Evolutionary conservation across 108 stramenopile genomes (phyloP), one percentile per base, ranked within the genome.

Genomic region (Cylindrotheca fusiformis): DNA sequence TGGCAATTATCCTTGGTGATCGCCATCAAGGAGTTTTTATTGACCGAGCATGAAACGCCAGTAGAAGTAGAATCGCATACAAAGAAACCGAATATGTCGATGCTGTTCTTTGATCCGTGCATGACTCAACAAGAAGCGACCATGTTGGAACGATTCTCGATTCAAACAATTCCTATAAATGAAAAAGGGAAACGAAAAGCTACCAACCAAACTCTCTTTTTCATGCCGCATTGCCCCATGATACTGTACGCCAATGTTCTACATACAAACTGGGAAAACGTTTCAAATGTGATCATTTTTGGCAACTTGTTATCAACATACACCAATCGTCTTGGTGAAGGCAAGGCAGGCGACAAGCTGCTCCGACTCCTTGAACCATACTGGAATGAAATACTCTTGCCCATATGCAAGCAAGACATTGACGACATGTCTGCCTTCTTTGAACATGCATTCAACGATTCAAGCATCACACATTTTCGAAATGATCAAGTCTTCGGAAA

Each of bases 191-290:
- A 28, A 24, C 78, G 74, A 18, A n/a, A 25, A 24, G 48, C 53
- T 12, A 12, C 48, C 2, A 33, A 55, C 23, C 32, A 25, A 1
- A 70, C 72, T 2, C 49, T 81, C 21, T 81, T 81, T 52, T 81
- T 71, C 59, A 81, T 81, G 80, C 80, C 80, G 19, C 80, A 81
- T 46, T 81, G 80, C 41, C 80, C 80, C 0, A 41, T 66, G 48
- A 22, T 23, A 21, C 32, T 81, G 3, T 81, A 81, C 27, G 30
- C 63, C 56, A 81, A 81, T 53, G 20, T 77, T 0, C 28, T 74
- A 12, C 64, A 55, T 30, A 24, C 80, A 21, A 76, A 81, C 47
- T 73, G 71, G 70, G 49, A 51, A 32, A 28, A 53, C 4, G 26
- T 81, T 20, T 14, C 58, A 2, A 20, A 45, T 21, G 10, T 76